These are phyloP conservation scores for Nicotiana knightiana DNA, from an alignment of 257 asterid genomes.

Conservation along the genomic window DNA sequence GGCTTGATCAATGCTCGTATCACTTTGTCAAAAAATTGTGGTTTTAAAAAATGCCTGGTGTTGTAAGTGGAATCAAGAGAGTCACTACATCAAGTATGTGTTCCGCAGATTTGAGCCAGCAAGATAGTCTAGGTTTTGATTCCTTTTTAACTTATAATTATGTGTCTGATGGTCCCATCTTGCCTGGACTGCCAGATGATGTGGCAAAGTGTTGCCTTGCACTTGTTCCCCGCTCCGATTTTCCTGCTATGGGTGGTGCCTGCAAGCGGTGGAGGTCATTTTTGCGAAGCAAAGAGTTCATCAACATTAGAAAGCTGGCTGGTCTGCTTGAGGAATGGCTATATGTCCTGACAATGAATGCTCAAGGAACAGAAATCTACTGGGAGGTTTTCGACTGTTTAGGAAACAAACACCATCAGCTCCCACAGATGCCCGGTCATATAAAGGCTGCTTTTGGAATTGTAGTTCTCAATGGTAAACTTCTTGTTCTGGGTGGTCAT, in stretches of 20 bases:
- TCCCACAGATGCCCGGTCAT: conserved; percentile 72
- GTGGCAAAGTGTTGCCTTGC: conserved; percentile 74
- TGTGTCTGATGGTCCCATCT: conserved; percentile 38
- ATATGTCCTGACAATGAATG: conserved; percentile 51
- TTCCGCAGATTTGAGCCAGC: conserved; percentile 27
- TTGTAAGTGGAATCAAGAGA: conserved; percentile 30
- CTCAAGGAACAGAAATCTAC: conserved; percentile 51
- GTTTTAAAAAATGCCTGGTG: conserved; percentile 37
- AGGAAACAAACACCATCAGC: conserved; percentile 42
- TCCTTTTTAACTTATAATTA: conserved; percentile 19
- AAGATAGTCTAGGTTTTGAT: conserved; percentile 16
- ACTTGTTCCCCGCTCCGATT: conserved; percentile 62
- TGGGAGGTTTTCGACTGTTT: conserved; percentile 77
- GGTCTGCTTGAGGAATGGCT: conserved; percentile 88
- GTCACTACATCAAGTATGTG: conserved; percentile 37
- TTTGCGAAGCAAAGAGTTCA: conserved; percentile 62
- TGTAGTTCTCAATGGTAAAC: conserved; percentile 66
- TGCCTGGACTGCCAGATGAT: conserved; percentile 86
- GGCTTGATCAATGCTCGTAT: background rate
- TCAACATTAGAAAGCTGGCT: conserved; percentile 57
- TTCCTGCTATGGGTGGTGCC: conserved; percentile 70
- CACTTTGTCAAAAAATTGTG: conserved; percentile 9
- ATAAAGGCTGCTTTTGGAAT: conserved; percentile 48
- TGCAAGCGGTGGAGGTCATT: conserved; percentile 72
- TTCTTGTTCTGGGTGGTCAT: conserved; percentile 66